Percentiles rank a stretch among this genome's conserved stretches.
These are phyloP conservation scores for Phialemoniopsis sp. DNA, from an alignment of 2,329 filamentous ascomycete species.

Conservation along the genomic window DNA sequence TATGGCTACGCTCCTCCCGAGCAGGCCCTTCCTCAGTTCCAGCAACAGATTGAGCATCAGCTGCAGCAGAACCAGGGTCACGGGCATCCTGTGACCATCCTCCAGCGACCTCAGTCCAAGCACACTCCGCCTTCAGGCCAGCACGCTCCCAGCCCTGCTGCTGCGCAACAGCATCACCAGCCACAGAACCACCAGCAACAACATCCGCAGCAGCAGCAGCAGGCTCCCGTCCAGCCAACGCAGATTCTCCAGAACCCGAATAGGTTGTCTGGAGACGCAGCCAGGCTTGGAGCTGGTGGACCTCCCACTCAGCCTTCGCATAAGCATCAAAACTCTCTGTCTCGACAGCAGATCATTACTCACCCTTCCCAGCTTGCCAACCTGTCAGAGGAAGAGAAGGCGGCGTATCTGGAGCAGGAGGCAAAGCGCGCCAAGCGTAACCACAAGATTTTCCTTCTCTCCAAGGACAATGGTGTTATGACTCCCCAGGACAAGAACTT, in stretches of 20 bases:
- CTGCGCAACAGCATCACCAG: constrained; percentile 14
- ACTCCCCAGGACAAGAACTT: constrained; percentile 99
- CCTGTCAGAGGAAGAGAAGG: constrained; percentile 79
- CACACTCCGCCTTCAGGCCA: constrained; percentile 29
- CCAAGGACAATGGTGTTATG: constrained; percentile 95
- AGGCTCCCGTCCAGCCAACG: constrained; percentile 52
- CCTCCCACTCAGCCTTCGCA: constrained; percentile 24
- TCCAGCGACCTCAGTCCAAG: constrained; percentile 48
- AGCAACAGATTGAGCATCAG: constrained; percentile 6
- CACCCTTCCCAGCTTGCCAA: constrained; percentile 72
- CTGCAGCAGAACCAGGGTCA: constrained; percentile 26
- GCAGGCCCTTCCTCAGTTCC: constrained; percentile 12
- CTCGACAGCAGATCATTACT: constrained; percentile 48
- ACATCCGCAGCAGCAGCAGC: constrained; percentile 15
- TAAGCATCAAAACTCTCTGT: constrained; percentile 51
- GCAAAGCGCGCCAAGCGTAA: constrained; percentile 94
- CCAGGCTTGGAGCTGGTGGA: constrained; percentile 24
- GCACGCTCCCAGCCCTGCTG: constrained; percentile 20
- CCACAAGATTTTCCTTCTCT: constrained; percentile 93
- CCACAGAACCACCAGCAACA: constrained; percentile 14
- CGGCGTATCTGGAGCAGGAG: constrained; percentile 81
- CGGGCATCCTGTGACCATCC: constrained; percentile 47
- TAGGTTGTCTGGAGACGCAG: constrained; percentile 48
- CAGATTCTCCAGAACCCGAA: constrained; percentile 81
- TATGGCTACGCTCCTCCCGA: constrained; percentile 5